Evolutionary conservation across 139 green algal species (phyloP).

Genomic region (Picochlorum sp.): DNA sequence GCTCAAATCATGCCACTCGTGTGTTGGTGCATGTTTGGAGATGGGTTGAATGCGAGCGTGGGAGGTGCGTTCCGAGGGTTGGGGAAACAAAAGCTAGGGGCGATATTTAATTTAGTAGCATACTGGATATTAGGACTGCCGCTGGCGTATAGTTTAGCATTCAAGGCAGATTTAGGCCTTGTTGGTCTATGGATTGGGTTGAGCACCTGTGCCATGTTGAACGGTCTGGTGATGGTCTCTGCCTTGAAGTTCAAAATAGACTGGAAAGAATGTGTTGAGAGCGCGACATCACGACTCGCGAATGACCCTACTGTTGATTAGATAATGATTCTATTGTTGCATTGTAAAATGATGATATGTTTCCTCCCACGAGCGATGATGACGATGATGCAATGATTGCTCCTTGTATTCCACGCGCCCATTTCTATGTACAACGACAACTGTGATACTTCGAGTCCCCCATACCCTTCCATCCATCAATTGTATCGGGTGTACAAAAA

Average conservation of each 20-base stretch:
- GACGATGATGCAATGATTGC: background rate
- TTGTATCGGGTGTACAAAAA: conserved; percentile 15
- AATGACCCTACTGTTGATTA: too few species aligned
- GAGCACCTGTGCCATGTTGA: conserved; percentile 5
- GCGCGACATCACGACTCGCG: background rate
- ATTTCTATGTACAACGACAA: conserved; percentile 19
- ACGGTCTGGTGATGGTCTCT: background rate
- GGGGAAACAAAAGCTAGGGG: conserved; percentile 28
- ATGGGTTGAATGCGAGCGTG: conserved; percentile 47
- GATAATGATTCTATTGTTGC: too few species aligned
- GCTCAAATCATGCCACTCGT: conserved; percentile 28
- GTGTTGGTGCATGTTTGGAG: conserved; percentile 22
- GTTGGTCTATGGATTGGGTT: conserved; percentile 53
- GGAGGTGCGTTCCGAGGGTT: conserved; percentile 25
- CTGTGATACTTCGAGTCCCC: conserved; percentile 21
- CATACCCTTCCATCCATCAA: background rate
- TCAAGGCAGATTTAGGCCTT: conserved; percentile 28
- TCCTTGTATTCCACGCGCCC: conserved; percentile 20
- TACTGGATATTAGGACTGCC: conserved; percentile 54
- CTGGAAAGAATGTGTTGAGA: conserved; percentile 2
- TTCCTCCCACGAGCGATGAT: background rate
- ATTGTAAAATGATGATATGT: too few species aligned
- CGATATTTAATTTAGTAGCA: conserved; percentile 33
- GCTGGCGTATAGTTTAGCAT: conserved; percentile 36
- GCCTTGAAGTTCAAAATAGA: background rate